Conservation (phyloP, 225 moss, liverwort and hornwort species). For the Asterella californica region DNA sequence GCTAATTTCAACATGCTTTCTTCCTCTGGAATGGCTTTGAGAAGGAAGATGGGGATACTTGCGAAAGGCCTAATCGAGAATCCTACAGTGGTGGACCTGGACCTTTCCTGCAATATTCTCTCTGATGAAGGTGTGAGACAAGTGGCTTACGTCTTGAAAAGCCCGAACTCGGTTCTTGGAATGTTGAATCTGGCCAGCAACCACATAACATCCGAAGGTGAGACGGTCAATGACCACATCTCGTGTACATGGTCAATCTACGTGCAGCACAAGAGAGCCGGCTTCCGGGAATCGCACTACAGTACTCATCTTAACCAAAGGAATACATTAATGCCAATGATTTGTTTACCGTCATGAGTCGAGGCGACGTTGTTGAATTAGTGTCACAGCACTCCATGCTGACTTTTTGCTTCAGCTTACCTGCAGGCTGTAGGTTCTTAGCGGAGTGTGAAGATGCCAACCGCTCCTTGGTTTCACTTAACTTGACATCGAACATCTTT, state of each 20-base stretch:
- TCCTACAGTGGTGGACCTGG: constrained; percentile 72
- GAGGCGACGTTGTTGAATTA: too few relatives aligned
- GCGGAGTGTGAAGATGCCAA: constrained; percentile 42
- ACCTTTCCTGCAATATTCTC: constrained; percentile 75
- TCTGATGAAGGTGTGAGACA: constrained; percentile 61
- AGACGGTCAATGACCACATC: neutral
- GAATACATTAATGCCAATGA: neutral
- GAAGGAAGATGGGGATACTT: constrained; percentile 62
- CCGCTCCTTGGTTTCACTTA: constrained; percentile 37
- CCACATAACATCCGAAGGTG: constrained; percentile 37
- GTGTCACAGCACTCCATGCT: too few relatives aligned
- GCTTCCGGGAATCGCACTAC: neutral
- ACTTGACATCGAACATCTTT: constrained; percentile 37
- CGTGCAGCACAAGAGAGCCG: neutral
- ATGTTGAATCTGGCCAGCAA: constrained; percentile 38
- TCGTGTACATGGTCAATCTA: neutral
- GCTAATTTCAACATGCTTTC: neutral
- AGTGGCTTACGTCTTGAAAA: constrained; percentile 55
- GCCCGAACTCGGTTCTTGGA: constrained; percentile 61
- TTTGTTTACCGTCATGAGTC: too few relatives aligned
- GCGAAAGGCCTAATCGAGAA: constrained; percentile 65
- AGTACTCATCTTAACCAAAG: neutral
- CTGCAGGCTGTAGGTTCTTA: constrained; percentile 37
- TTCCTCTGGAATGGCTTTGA: constrained; percentile 21
- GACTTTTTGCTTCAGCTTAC: neutral